Base-by-base conservation (phyloP, 2,329 filamentous ascomycete genomes). In the Fusarium sp. region DNA sequence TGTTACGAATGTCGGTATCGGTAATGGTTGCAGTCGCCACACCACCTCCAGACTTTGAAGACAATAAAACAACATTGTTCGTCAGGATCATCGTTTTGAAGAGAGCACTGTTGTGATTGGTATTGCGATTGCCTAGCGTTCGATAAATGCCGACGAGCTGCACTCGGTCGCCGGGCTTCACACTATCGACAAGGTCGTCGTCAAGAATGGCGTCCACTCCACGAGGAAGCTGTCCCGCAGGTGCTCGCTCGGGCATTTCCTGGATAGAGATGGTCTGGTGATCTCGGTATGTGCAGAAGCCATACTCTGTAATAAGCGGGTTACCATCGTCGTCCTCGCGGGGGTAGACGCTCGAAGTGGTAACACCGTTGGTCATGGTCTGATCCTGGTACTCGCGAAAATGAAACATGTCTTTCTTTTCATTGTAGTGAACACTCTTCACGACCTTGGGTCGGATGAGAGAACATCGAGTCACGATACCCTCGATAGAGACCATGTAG, bases 261-360 rank as follows among this genome's bases (percentile, higher is more conserved):
- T 99, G 96, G 74, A 99, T 98, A 1, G 95, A 98, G 67, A 99
- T 94, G 20, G 94, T 97, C 82, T 99, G 96, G 80, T 99, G 96
- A 80, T 99, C 96, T 79, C 95, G 89, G 83, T 98, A 99, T 55
- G 93, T 96, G 81, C 92, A 97, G 84, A 97, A 95, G 29, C 96
- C 96, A 80, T 98, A 99, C 80, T 99, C 96, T 7, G 96, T 99
- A 65, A 94, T 89, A 25, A 99, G 87, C 6, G 95, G 93, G 79
- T 98, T 97, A 69, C 95, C 94, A 14, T 97, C 91, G 45, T 95
- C 94, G 79, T 98, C 95, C 79, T 97, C 93, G 73, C 95, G 94
- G 9, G 95, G 95, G 79, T 98, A 98, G 14, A 98, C 94, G 77
- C 94, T 97, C 46, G 94, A 92, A 71, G 93, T 98, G 17, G 94